Percentiles rank a stretch among this genome's conserved stretches.
Conservation (phyloP, 768 basidiomycete genomes). For the Dictyophora rubrovolvata region DNA sequence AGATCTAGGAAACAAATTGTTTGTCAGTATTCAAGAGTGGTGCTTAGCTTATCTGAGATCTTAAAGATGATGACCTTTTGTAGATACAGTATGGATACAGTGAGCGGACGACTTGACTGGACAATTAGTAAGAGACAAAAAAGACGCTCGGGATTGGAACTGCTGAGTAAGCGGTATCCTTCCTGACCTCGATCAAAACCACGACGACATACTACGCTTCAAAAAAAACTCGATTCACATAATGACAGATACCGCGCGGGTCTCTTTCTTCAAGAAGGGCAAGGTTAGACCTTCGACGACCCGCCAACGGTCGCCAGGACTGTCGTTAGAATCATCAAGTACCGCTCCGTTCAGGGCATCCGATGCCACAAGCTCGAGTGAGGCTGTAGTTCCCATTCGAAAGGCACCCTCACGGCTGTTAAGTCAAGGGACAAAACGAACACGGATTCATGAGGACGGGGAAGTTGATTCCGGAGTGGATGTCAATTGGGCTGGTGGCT, state of each 20-base stretch:
- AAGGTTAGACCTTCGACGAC: slow-evolving; percentile 66
- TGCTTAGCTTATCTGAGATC: too few species aligned
- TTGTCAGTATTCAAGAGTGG: too few species aligned
- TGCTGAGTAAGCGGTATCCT: not conserved
- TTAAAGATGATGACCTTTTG: too few species aligned
- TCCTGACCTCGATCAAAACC: not conserved
- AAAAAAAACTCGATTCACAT: not conserved
- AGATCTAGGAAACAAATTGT: too few species aligned
- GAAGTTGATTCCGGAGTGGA: slow-evolving; percentile 47
- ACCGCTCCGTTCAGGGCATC: slow-evolving; percentile 30
- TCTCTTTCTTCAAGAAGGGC: slow-evolving; percentile 86
- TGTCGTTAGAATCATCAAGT: slow-evolving; percentile 30
- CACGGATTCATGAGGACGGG: slow-evolving; percentile 37
- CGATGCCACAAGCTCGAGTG: slow-evolving; percentile 27
- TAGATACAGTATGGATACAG: too few species aligned
- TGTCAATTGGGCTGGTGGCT: slow-evolving; percentile 68
- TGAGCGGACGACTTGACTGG: too few species aligned
- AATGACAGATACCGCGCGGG: slow-evolving; percentile 19
- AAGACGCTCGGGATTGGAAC: too few species aligned
- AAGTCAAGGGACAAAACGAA: slow-evolving; percentile 65
- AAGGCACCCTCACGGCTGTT: slow-evolving; percentile 62
- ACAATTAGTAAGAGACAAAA: too few species aligned
- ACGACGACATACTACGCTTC: not conserved
- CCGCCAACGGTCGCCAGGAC: slow-evolving; percentile 65
- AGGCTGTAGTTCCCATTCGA: slow-evolving; percentile 70